Evolutionary conservation across 2,329 filamentous ascomycete genomes (phyloP).

Genomic region (Colletotrichum sp.): DNA sequence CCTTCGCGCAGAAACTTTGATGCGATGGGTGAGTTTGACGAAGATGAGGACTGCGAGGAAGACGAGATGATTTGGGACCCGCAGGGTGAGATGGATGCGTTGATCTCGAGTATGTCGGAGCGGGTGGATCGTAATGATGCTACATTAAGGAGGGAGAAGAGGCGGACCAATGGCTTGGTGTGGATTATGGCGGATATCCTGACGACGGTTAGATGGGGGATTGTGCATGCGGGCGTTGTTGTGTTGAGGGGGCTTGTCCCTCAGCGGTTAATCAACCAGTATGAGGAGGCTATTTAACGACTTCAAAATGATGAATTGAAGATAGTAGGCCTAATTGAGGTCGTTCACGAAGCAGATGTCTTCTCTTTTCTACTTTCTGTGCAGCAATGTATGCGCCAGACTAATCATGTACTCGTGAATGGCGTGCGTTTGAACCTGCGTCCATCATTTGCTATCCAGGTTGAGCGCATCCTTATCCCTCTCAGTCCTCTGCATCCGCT

Average conservation of each 20-base stretch:
- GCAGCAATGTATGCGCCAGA: too few species aligned
- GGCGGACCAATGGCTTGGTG: conserved; percentile 56
- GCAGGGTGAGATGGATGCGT: conserved; percentile 49
- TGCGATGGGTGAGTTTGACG: conserved; percentile 18
- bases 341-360: too few species aligned
- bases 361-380: too few species aligned
- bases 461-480: too few species aligned
- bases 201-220: conserved; percentile 64
- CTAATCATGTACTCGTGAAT: too few species aligned
- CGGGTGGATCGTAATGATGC: conserved; percentile 26
- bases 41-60: conserved; percentile 29
- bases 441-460: too few species aligned
- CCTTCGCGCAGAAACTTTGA: conserved; percentile 2
- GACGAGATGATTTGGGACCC: conserved; percentile 57
- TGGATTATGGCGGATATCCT: conserved; percentile 60
- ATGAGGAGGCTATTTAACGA: conserved; percentile 12
- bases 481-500: too few species aligned
- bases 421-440: too few species aligned
- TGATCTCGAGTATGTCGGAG: conserved; percentile 44
- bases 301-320: background rate
- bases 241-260: conserved; percentile 48
- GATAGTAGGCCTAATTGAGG: background rate
- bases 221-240: conserved; percentile 65
- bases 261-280: conserved; percentile 32
- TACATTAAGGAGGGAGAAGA: conserved; percentile 43